Conservation (phyloP, 805 yeast genomes). For the Candida sphagnicola region DNA sequence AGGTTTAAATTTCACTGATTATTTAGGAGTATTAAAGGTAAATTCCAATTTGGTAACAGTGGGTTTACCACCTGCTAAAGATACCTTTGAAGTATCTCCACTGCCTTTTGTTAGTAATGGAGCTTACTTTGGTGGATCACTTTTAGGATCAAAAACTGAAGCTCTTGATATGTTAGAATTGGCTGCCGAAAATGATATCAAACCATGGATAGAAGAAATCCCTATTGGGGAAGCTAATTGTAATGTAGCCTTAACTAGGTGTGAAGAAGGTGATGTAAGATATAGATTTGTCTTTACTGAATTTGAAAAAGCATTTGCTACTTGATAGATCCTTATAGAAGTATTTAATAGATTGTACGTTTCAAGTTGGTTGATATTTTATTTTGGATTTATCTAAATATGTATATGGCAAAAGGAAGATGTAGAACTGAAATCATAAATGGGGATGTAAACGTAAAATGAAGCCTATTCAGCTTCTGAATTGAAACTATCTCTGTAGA, state of each 20-base stretch:
- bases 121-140: conserved; percentile 23
- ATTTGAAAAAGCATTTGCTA: conserved; percentile 44
- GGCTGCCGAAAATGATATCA: conserved; percentile 31
- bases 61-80: conserved; percentile 23
- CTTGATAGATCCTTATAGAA: too few species aligned
- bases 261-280: conserved; percentile 29
- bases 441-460: not conserved
- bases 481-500: too few species aligned
- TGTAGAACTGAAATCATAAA: not conserved
- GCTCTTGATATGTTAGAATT: conserved; percentile 33
- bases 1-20: conserved; percentile 45
- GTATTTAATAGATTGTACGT: too few species aligned
- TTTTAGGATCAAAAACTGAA: conserved; percentile 32
- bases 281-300: conserved; percentile 58
- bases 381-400: not conserved
- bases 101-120: conserved; percentile 21
- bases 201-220: conserved; percentile 32
- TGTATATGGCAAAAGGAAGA: too few species aligned
- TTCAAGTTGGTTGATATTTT: not conserved
- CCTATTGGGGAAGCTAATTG: conserved; percentile 30
- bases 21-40: conserved; percentile 31
- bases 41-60: conserved; percentile 21
- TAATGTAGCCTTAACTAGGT: conserved; percentile 27
- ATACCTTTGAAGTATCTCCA: conserved; percentile 18
- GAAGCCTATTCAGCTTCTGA: too few species aligned